phyloP scores from a whole-genome alignment of 31 red algal species.

The Bonnemaisonia californica region DNA sequence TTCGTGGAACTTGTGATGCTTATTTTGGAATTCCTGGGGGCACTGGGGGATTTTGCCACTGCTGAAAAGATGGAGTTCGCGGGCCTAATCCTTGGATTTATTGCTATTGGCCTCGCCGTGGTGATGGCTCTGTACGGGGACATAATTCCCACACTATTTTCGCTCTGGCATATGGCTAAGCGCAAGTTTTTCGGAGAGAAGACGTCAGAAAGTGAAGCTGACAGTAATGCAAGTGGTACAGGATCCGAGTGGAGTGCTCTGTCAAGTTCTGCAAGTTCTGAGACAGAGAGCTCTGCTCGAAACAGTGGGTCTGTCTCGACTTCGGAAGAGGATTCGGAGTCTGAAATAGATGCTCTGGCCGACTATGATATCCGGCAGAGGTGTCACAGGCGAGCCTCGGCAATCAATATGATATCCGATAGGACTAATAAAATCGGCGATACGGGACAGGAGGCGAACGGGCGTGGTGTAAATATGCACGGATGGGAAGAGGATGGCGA shows the following conservation, averaged over 20 bases:
- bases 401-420: too few relatives aligned
- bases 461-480: too few relatives aligned
- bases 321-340: too few relatives aligned
- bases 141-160: not conserved
- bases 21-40: constrained; percentile 65
- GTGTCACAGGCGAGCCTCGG: too few relatives aligned
- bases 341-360: too few relatives aligned
- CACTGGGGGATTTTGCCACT: constrained; percentile 47
- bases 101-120: constrained; percentile 22
- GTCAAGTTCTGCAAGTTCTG: too few relatives aligned
- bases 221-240: not conserved
- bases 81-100: constrained; percentile 43
- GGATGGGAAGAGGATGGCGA: too few relatives aligned
- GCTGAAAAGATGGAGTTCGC: constrained; percentile 56
- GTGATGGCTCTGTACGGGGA: constrained; percentile 35
- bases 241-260: constrained; percentile 31
- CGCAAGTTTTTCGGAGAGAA: not conserved
- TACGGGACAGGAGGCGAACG: too few relatives aligned
- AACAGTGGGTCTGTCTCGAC: too few relatives aligned
- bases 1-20: constrained; percentile 63
- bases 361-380: too few relatives aligned
- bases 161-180: not conserved
- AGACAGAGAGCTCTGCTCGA: too few relatives aligned
- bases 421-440: too few relatives aligned
- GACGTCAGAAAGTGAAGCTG: not conserved